These are phyloP conservation scores for Trametes gibbosa DNA, from an alignment of 768 basidiomycete genomes.

Conservation along the genomic window DNA sequence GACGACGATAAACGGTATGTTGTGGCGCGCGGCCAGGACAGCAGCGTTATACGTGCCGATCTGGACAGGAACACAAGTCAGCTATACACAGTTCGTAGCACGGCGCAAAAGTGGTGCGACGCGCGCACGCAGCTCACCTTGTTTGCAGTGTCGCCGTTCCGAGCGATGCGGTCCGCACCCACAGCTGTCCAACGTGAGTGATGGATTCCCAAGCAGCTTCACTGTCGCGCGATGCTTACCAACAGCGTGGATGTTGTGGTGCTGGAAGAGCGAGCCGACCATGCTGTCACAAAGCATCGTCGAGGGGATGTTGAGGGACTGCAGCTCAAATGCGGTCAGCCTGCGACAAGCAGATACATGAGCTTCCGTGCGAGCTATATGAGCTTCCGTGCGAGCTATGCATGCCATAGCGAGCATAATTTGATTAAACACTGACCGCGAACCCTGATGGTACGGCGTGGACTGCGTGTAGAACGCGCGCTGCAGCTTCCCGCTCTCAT, in stretches of 20 bases:
- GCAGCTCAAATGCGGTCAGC: conserved; percentile 86
- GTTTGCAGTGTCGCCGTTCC: conserved; percentile 96
- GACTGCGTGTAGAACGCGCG: conserved; percentile 93
- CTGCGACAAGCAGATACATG: conserved; percentile 38
- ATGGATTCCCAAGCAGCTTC: neutral
- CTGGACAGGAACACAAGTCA: too few relatives aligned
- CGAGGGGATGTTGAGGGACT: conserved; percentile 78
- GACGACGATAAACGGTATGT: conserved; percentile 89
- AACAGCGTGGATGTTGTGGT: conserved; percentile 78
- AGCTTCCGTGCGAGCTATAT: neutral
- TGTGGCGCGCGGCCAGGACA: conserved; percentile 82
- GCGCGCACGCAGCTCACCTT: conserved; percentile 50
- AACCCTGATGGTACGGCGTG: conserved; percentile 92
- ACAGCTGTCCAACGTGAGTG: conserved; percentile 48
- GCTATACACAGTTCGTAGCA: neutral
- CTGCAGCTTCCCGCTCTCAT: conserved; percentile 72
- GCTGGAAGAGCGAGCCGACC: conserved; percentile 93
- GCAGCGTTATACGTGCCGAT: conserved; percentile 98
- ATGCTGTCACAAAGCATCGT: conserved; percentile 98
- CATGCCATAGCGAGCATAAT: neutral
- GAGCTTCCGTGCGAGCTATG: neutral
- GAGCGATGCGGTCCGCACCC: conserved; percentile 85
- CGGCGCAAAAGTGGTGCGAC: neutral
- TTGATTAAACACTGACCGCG: conserved; percentile 43
- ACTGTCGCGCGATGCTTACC: conserved; percentile 40